phyloP scores from a whole-genome alignment of 768 basidiomycete species.

The Pleurotus giganteus region DNA sequence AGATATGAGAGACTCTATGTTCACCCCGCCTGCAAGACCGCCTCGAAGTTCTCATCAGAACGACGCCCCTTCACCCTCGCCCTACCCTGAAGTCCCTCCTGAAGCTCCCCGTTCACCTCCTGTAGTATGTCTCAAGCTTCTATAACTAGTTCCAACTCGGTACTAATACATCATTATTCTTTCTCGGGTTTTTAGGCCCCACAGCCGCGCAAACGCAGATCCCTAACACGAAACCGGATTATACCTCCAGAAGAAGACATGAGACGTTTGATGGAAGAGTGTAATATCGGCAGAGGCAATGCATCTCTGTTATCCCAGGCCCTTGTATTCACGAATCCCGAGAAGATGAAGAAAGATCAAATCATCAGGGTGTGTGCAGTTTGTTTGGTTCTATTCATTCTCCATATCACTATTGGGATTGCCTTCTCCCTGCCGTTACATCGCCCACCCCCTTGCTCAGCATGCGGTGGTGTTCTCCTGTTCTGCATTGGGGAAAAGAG shows the following conservation, averaged over 20 bases:
- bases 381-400: not conserved
- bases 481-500: not conserved
- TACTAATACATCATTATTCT: not conserved
- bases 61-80: constrained; percentile 33
- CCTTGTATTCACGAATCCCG: constrained; percentile 61
- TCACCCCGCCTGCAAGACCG: constrained; percentile 55
- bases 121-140: not conserved
- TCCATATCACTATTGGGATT: no score
- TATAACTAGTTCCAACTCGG: no score
- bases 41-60: constrained; percentile 35
- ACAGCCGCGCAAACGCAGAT: constrained; percentile 35
- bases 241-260: constrained; percentile 85
- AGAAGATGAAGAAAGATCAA: constrained; percentile 60
- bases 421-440: not conserved
- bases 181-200: constrained; percentile 14
- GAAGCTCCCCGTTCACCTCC: not conserved
- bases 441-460: not conserved
- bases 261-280: constrained; percentile 78
- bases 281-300: constrained; percentile 80
- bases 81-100: not conserved
- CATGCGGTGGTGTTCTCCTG: not conserved
- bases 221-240: constrained; percentile 35
- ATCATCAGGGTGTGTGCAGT: constrained; percentile 62
- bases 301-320: constrained; percentile 73
- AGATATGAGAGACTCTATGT: constrained; percentile 77